Evolutionary conservation across 768 basidiomycete species (phyloP).

Genomic region (Clathrus columnatus): DNA sequence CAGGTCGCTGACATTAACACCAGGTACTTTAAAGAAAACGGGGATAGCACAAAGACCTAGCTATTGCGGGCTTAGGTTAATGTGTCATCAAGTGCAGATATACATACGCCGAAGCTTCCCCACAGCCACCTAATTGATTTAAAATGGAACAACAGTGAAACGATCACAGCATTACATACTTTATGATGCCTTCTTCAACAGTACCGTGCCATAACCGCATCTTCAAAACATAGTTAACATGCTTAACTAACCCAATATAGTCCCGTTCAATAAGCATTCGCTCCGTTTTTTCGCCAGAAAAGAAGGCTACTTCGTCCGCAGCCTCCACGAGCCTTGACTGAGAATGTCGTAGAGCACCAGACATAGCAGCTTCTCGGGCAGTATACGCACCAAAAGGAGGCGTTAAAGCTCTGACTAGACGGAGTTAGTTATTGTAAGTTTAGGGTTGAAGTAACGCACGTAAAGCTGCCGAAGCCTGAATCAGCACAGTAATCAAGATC

Average conservation of each 20-base stretch:
- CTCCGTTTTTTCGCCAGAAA: conserved; percentile 82
- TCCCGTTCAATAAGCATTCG: conserved; percentile 86
- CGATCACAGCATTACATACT: conserved; percentile 36
- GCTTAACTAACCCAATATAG: conserved; percentile 76
- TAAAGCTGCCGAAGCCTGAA: conserved; percentile 75
- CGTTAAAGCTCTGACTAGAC: conserved; percentile 72
- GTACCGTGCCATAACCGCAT: conserved; percentile 87
- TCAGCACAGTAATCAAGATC: conserved; percentile 69
- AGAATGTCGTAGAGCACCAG: conserved; percentile 83
- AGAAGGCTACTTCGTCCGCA: conserved; percentile 81
- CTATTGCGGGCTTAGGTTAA: conserved; percentile 26
- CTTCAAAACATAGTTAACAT: conserved; percentile 71
- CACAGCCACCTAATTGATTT: conserved; percentile 43
- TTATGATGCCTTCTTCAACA: conserved; percentile 91
- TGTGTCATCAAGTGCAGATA: background rate
- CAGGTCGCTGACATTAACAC: conserved; percentile 55
- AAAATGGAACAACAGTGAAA: conserved; percentile 17
- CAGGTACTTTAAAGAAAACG: conserved; percentile 83
- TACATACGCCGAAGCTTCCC: conserved; percentile 84
- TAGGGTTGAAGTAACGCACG: conserved; percentile 40
- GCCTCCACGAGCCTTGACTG: conserved; percentile 89
- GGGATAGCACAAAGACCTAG: conserved; percentile 87
- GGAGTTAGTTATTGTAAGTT: background rate
- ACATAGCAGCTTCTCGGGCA: conserved; percentile 77
- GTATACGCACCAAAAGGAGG: conserved; percentile 91